These are phyloP conservation scores for Priceomyces haplophilus DNA, from an alignment of 805 yeast species.

Conservation along the genomic window DNA sequence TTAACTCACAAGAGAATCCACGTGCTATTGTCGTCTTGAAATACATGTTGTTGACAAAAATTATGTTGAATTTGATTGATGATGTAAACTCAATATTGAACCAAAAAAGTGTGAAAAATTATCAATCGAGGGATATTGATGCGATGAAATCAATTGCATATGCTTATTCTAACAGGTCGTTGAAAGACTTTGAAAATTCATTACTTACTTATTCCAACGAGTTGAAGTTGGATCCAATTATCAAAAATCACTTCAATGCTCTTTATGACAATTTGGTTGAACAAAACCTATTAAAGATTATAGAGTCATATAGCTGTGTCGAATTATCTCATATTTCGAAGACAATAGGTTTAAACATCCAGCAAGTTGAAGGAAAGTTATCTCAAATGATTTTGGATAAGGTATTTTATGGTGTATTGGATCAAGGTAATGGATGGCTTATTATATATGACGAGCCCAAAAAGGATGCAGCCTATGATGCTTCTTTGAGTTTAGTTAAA, in stretches of 20 bases:
- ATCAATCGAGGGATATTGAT: slow-evolving; percentile 81
- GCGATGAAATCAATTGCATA: slow-evolving; percentile 93
- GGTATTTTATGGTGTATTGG: slow-evolving; percentile 93
- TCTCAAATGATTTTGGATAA: slow-evolving; percentile 96
- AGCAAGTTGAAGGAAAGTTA: slow-evolving; percentile 89
- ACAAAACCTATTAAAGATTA: slow-evolving; percentile 88
- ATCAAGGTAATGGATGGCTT: slow-evolving; percentile 98
- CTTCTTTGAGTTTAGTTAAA: slow-evolving; percentile 81
- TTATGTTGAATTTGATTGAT: slow-evolving; percentile 84
- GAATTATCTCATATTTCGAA: slow-evolving; percentile 86
- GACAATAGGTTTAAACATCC: slow-evolving; percentile 80
- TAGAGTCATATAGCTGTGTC: slow-evolving; percentile 95
- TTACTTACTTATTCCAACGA: slow-evolving; percentile 68
- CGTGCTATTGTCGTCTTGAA: slow-evolving; percentile 75
- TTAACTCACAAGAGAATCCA: slow-evolving; percentile 60
- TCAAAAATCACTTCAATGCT: slow-evolving; percentile 87
- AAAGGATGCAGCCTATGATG: slow-evolving; percentile 83
- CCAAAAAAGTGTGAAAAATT: slow-evolving; percentile 66
- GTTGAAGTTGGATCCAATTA: slow-evolving; percentile 80
- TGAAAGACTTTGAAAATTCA: slow-evolving; percentile 87
- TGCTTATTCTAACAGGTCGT: slow-evolving; percentile 85
- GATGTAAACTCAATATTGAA: slow-evolving; percentile 78
- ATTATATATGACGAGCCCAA: slow-evolving; percentile 86
- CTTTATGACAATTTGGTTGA: slow-evolving; percentile 90
- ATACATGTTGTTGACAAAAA: slow-evolving; percentile 88